Base-by-base conservation (phyloP, 2,329 filamentous ascomycete species). In the Botrytis medusae region DNA sequence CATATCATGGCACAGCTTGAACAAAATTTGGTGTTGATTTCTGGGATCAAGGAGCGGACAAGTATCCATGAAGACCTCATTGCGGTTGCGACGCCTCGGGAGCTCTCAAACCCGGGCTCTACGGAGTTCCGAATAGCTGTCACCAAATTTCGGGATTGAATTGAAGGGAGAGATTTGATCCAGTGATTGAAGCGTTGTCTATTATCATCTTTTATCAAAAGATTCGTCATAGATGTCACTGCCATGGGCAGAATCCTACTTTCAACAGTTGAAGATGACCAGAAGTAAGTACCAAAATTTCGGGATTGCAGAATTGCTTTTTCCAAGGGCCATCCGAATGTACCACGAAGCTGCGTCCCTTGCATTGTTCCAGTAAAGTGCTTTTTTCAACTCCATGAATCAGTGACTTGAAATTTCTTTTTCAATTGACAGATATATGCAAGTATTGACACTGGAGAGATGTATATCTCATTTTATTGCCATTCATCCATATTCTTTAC, bases 391-490 rank as follows among this genome's bases (percentile, higher is more conserved):
- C 18, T 32, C 29, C 25, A 44, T 63, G 57, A 64, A 42, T 57
- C n/a, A 57, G 34, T n/a, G 40, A 65, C 8, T 34, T 25, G 29
- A 4, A 72, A 72, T 16, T 42, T n/a, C 46, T n/a, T 54, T 48
- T 48, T 34, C 61, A 57, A n/a, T 59, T 44, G 46, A 67, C 37
- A 29, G 25, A 57, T 44, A 67, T 67, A 59, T 72, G 70, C 61
- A 57, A 67, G 34, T 34, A 34, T 46, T 37, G 25, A 25, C 8
- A 32, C 34, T 44, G 40, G 42, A 54, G 57, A 63, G 34, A 73
- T 54, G 65, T 63, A 73, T 73, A 72, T 59, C 20, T 61, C 61
- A 22, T 37, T 44, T 44, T n/a, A 63, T n/a, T 70, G 71, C 22
- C 44, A 40, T 61, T 48, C 65, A 42, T 40, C 29, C 57, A 60